These are phyloP conservation scores for Globisporangium heterothallicum DNA, from an alignment of 352 stramenopile genomes.

Conservation along the genomic window DNA sequence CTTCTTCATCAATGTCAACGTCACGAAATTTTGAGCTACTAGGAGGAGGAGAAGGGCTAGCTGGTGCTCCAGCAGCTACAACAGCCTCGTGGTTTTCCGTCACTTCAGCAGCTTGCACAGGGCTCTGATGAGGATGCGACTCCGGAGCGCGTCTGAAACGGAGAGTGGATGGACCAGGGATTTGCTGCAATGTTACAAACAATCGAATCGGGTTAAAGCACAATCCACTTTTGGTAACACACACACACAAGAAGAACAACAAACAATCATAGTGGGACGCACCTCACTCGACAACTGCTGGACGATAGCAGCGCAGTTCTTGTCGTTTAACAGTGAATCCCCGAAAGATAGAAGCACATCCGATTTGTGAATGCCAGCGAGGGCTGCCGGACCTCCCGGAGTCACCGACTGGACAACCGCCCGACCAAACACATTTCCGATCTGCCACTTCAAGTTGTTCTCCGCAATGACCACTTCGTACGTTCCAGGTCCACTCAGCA, in stretches of 20 bases:
- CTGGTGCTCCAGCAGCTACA: background rate
- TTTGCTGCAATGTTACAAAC: slow-evolving; percentile 23
- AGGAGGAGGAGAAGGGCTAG: background rate
- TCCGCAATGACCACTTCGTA: slow-evolving; percentile 82
- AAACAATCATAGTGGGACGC: slow-evolving; percentile 6
- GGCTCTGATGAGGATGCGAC: slow-evolving; percentile 19
- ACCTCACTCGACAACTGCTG: slow-evolving; percentile 77
- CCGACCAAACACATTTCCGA: slow-evolving; percentile 79
- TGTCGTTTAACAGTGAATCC: slow-evolving; percentile 64
- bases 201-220: background rate
- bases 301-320: slow-evolving; percentile 74
- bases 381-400: slow-evolving; percentile 48
- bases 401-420: slow-evolving; percentile 79
- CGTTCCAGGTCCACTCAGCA: slow-evolving; percentile 50
- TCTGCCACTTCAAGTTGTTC: slow-evolving; percentile 75
- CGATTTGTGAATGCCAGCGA: slow-evolving; percentile 76
- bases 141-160: slow-evolving; percentile 66
- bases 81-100: slow-evolving; percentile 3
- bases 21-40: background rate
- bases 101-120: slow-evolving; percentile 5
- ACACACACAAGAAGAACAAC: background rate
- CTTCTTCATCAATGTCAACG: slow-evolving; percentile 6
- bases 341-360: slow-evolving; percentile 78
- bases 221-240: too few relatives aligned
- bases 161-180: slow-evolving; percentile 64